Evolutionary conservation across 345 rosid genomes (phyloP), one percentile per base, ranked within the genome.

Genomic region (Toxicodendron radicans): DNA sequence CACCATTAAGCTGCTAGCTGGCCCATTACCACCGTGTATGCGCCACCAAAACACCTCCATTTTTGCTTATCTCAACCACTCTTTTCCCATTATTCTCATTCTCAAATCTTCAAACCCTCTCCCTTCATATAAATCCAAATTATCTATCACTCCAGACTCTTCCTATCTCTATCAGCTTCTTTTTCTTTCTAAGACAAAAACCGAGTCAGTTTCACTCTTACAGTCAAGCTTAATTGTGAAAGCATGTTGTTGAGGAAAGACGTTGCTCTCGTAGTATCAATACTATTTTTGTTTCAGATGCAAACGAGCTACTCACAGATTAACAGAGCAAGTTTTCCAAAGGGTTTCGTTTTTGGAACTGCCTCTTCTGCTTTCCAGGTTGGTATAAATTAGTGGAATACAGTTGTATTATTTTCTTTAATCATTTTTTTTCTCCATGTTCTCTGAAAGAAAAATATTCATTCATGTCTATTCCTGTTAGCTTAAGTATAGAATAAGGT

Each of bases 321-420:
- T 16, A 77, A 63, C 33, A 81, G 88, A 81, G 62, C 76, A 38
- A 83, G 85, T 66, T 87, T 87, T 57, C 90, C 88, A 7, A 60
- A 79, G 60, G 88, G 84, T 18, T 87, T 87, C 78, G 83, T 85
- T 58, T 85, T 87, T 20, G 88, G 90, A 73, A 87, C 90, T 16
- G 88, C 90, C n/a, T 85, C 90, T 49, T 82, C 90, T 62, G 79
- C 90, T 74, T 87, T 75, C 66, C 90, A 87, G 90, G 90, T 76
- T n/a, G 51, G 45, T 61, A 27, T 58, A 14, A 9, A 45, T 7
- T 38, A 38, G 7, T 38, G 43, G 1, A 38, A 38, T 38, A 38
- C 43, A 38, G 6, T 38, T 5, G 54, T 51, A 17, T 30, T 52
- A 2, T 68, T 27, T 3, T 32, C 17, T 49, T 32, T 5, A 41